A percentile compares a stretch with the other conserved stretches of the same genome.
Evolutionary conservation across 2,329 filamentous ascomycete species (phyloP).

Genomic region (Spiromastix sp.): DNA sequence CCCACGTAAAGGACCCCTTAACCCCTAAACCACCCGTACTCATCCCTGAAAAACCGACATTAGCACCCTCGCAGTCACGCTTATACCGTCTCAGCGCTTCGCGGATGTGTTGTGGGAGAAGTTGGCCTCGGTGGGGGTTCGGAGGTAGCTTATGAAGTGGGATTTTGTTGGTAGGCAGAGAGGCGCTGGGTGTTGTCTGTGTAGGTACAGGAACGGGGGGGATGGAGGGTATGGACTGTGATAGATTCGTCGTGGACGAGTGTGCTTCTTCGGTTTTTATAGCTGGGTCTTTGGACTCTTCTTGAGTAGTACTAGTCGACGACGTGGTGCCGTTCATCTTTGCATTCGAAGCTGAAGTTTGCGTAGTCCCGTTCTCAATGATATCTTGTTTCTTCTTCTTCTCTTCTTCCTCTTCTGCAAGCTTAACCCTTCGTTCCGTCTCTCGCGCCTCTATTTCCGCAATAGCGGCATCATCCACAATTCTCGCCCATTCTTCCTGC

Average conservation of each 20-base stretch:
- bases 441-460: conserved; percentile 47
- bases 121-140: conserved; percentile 37
- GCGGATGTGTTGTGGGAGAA: conserved; percentile 39
- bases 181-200: not conserved
- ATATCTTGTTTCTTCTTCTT: not conserved
- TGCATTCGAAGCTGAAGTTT: not conserved
- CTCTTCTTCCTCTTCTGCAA: not conserved
- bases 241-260: not conserved
- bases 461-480: conserved; percentile 42
- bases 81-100: conserved; percentile 40
- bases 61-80: conserved; percentile 38
- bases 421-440: conserved; percentile 16
- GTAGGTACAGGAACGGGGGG: not conserved
- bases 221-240: not conserved
- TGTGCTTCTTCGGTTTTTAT: not conserved
- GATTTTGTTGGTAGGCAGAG: not conserved
- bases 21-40: conserved; percentile 37
- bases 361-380: not conserved
- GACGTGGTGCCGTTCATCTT: not conserved
- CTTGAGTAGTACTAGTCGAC: not conserved
- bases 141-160: conserved; percentile 25
- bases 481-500: conserved; percentile 43
- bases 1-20: conserved; percentile 34
- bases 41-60: conserved; percentile 37
- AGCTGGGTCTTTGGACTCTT: not conserved